phyloP scores from a whole-genome alignment of 495 filamentous ascomycete genomes.

The Neurospora intermedia region DNA sequence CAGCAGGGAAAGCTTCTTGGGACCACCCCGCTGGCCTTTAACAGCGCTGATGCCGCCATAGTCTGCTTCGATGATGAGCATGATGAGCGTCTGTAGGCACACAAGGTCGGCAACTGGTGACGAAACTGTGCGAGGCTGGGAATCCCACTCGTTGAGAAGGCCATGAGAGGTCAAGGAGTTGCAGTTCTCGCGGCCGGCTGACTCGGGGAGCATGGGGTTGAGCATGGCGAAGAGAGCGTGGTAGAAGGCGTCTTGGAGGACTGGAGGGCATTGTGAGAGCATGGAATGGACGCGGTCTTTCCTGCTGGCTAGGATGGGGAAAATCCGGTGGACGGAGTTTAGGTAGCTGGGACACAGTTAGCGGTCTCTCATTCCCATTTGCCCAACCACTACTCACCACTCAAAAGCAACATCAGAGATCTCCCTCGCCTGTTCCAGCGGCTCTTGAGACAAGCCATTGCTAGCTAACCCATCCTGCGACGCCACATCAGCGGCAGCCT shows the following conservation, averaged over 20 bases:
- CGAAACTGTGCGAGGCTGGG: conserved; percentile 20
- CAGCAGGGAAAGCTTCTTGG: conserved; percentile 32
- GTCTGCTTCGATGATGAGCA: conserved; percentile 51
- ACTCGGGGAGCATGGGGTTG: conserved; percentile 45
- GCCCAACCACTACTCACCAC: conserved; percentile 23
- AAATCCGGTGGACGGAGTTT: conserved; percentile 56
- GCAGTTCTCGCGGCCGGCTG: conserved; percentile 24
- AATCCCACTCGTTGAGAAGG: conserved; percentile 44
- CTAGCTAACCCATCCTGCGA: conserved; percentile 4
- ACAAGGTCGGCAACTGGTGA: conserved; percentile 44
- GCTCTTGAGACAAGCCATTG: conserved; percentile 13
- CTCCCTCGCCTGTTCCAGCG: conserved; percentile 21
- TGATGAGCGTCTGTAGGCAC: conserved; percentile 51
- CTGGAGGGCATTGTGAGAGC: conserved; percentile 47
- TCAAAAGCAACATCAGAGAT: conserved; percentile 36
- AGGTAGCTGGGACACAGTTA: conserved; percentile 46
- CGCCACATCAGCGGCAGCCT: conserved; percentile 7
- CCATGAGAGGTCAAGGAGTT: conserved; percentile 36
- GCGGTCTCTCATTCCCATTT: neutral
- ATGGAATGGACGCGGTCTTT: conserved; percentile 51
- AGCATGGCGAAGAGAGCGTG: conserved; percentile 54
- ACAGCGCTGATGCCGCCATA: conserved; percentile 28
- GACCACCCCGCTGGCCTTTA: conserved; percentile 21
- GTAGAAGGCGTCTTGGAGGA: conserved; percentile 60
- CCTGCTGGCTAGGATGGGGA: conserved; percentile 61